These are phyloP conservation scores for Huntiella abstrusa DNA, from an alignment of 2,329 filamentous ascomycete genomes.

Conservation along the genomic window DNA sequence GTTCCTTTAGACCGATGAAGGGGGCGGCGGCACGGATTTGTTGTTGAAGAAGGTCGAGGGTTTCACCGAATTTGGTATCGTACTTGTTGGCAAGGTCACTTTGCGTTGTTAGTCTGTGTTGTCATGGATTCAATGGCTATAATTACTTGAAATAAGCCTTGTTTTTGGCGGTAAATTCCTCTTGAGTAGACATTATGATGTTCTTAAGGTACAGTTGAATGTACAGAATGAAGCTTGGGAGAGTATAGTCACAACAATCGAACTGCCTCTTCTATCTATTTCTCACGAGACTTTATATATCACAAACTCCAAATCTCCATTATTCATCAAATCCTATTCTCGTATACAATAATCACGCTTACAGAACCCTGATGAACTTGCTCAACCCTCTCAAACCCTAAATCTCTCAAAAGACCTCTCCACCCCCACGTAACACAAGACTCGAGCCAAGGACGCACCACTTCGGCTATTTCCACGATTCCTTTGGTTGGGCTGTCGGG, in stretches of 20 bases:
- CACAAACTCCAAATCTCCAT: no score
- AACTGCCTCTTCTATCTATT: background rate
- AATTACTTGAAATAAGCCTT: conserved; percentile 8
- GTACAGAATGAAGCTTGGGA: background rate
- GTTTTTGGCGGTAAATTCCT: background rate
- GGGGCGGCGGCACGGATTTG: conserved; percentile 22
- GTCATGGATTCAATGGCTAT: background rate
- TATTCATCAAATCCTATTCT: no score
- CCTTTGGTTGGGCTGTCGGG: no score
- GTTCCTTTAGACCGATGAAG: conserved; percentile 44
- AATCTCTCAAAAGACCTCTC: no score
- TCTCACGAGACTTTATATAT: no score
- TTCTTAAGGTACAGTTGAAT: background rate
- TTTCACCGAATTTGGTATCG: conserved; percentile 20
- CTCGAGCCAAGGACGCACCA: no score
- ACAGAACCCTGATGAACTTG: no score
- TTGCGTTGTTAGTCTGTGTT: background rate
- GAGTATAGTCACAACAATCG: background rate
- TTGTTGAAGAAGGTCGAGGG: conserved; percentile 20
- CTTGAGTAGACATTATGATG: background rate
- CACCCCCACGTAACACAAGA: no score
- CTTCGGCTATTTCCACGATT: no score
- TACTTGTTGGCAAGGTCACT: conserved; percentile 5
- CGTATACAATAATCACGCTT: no score
- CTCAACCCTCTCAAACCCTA: no score